These are phyloP conservation scores for Boletus sp. DNA, from an alignment of 768 basidiomycete genomes.

Conservation along the genomic window DNA sequence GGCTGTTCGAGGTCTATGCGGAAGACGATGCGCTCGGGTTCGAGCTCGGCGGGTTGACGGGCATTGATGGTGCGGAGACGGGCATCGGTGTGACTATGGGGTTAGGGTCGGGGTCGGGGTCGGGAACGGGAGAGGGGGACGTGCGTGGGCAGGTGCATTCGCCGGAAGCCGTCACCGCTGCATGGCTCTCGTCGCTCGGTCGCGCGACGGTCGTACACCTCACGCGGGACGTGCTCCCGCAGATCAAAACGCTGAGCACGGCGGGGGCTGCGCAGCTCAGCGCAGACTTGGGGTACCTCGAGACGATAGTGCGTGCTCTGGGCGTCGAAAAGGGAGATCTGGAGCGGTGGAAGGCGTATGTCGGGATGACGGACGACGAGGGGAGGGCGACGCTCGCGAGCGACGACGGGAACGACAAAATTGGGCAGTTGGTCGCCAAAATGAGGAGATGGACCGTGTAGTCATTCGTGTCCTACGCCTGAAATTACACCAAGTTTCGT, in stretches of 20 bases:
- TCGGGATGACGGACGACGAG: slow-evolving; percentile 56
- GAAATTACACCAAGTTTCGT: slow-evolving; percentile 1
- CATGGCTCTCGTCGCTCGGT: slow-evolving; percentile 92
- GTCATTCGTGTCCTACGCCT: not conserved
- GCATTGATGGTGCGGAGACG: slow-evolving; percentile 48
- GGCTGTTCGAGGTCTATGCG: slow-evolving; percentile 92
- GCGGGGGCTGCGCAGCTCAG: slow-evolving; percentile 80
- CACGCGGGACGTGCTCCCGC: slow-evolving; percentile 66
- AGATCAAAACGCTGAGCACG: slow-evolving; percentile 58
- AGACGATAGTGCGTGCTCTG: slow-evolving; percentile 86
- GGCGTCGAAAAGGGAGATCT: slow-evolving; percentile 85
- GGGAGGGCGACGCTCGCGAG: slow-evolving; percentile 23
- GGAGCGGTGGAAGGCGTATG: slow-evolving; percentile 73
- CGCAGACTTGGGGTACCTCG: slow-evolving; percentile 86
- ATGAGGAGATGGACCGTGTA: slow-evolving; percentile 33
- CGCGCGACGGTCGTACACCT: slow-evolving; percentile 76
- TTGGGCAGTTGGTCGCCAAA: slow-evolving; percentile 23
- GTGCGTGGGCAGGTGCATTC: slow-evolving; percentile 37
- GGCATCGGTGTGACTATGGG: not conserved
- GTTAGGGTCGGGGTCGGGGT: not conserved
- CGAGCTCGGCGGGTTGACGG: slow-evolving; percentile 79
- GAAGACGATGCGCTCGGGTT: slow-evolving; percentile 89
- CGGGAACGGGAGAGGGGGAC: not conserved
- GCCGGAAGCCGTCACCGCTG: slow-evolving; percentile 80
- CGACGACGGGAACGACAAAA: slow-evolving; percentile 21